Conservation (phyloP, 768 basidiomycete species). For the Amanita phalloides region DNA sequence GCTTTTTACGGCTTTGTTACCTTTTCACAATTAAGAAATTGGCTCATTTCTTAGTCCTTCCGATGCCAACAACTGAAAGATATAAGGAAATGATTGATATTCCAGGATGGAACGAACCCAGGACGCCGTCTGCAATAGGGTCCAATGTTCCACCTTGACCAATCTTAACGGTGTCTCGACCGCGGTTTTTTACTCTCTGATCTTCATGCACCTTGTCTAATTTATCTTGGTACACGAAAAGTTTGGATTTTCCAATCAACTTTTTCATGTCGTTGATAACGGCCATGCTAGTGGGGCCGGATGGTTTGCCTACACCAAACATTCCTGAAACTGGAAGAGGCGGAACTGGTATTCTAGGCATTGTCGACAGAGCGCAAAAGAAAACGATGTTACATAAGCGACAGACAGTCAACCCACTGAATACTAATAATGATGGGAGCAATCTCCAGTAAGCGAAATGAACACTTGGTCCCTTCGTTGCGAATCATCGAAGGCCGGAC, state of each 20-base stretch:
- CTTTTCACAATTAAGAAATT: slow-evolving; percentile 87
- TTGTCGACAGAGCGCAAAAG: slow-evolving; percentile 25
- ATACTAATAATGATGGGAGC: no score
- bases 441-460: slow-evolving; percentile 8
- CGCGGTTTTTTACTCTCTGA: slow-evolving; percentile 29
- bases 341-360: slow-evolving; percentile 55
- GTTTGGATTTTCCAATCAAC: slow-evolving; percentile 61
- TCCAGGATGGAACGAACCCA: slow-evolving; percentile 41
- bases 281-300: slow-evolving; percentile 88
- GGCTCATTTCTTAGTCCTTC: slow-evolving; percentile 77
- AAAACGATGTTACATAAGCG: background rate
- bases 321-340: slow-evolving; percentile 64
- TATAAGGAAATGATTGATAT: background rate
- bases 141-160: slow-evolving; percentile 95
- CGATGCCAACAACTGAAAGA: slow-evolving; percentile 72
- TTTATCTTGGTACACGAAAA: slow-evolving; percentile 66
- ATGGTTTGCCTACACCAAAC: slow-evolving; percentile 86
- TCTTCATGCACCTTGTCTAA: slow-evolving; percentile 37
- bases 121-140: slow-evolving; percentile 90
- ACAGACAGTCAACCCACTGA: no score
- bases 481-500: background rate
- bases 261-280: slow-evolving; percentile 78
- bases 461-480: slow-evolving; percentile 24
- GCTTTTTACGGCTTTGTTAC: slow-evolving; percentile 23
- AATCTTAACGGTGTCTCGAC: slow-evolving; percentile 56